These are phyloP conservation scores for Smallanthus sonchifolius DNA, from an alignment of 129 eudicot genomes.

Conservation along the genomic window DNA sequence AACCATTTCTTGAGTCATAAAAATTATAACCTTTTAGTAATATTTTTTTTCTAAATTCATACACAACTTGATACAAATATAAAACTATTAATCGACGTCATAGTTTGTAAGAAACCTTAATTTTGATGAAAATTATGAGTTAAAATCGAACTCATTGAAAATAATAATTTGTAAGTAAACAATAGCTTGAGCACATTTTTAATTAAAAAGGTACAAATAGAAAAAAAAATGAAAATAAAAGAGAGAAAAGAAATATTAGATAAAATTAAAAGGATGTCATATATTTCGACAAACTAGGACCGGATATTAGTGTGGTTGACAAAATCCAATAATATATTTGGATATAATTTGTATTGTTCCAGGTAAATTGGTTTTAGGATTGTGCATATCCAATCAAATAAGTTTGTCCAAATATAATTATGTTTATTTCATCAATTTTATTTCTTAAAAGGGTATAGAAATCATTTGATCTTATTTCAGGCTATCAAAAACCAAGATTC, in stretches of 20 bases:
- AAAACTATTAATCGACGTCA: no score
- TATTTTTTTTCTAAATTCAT: no score
- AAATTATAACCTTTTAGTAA: background rate
- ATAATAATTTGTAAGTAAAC: no score
- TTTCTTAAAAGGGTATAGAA: no score
- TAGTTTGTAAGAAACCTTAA: no score
- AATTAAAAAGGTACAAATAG: no score
- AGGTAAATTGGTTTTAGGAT: constrained; percentile 5
- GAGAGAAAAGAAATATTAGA: background rate
- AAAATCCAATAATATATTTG: background rate
- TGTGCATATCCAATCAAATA: constrained; percentile 9
- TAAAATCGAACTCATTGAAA: background rate
- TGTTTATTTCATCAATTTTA: no score
- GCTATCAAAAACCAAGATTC: no score
- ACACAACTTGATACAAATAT: no score
- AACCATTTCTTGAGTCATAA: background rate
- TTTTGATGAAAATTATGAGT: background rate
- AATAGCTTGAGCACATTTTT: background rate
- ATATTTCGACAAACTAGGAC: background rate
- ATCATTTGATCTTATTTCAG: no score
- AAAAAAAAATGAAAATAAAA: no score
- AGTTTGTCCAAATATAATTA: background rate
- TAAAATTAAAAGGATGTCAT: background rate
- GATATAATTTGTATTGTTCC: background rate
- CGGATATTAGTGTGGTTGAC: background rate